Evolutionary conservation across 2,329 filamentous ascomycete genomes (phyloP), one percentile per base, ranked within the genome.

Genomic region (Neopestalotiopsis sp.): DNA sequence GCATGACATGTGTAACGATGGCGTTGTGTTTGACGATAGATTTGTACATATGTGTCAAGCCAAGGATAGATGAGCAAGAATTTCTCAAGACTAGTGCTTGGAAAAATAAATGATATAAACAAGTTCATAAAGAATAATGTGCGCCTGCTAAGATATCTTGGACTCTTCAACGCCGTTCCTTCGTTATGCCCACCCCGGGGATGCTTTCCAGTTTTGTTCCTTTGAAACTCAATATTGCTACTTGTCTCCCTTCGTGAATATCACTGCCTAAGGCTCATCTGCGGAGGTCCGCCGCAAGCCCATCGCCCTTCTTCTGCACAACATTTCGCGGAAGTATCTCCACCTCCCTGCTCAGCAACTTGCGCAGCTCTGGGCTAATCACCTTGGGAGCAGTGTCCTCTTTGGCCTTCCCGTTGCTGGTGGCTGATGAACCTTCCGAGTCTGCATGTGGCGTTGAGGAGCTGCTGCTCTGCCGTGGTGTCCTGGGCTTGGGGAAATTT

Each of bases 401-500:
- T n/a, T 77, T 75, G 12, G 77, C 78, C 66, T 84, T 84, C 17
- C 79, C 82, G 65, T 80, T 81, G 17, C 72, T 67, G 4, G 71
- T 76, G 49, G 69, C 38, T 14, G 67, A 24, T 67, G 69, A 66
- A 58, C 69, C 68, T 66, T 69, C 69, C 59, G 68, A 67, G 67
- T 69, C 68, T 60, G 69, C 69, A 67, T 70, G 69, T 58, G 69
- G 67, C 66, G 59, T 30, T 17, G 74, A 42, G 17, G 75, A 65
- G n/a, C 69, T 38, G 34, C 34, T 38, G 10, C 34, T 63, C 4
- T 72, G 52, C 17, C 66, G 68, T 71, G 63, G 71, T 66, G 71
- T 59, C 75, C 82, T 77, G 68, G 86, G 89, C 0, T 84, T 82
- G 0, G 94, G 94, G 74, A 97, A 97, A 76, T 93, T 94, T 65